These are phyloP conservation scores for Vitrella brassicaformis DNA, from an alignment of 73 alveolate species.

Conservation along the genomic window DNA sequence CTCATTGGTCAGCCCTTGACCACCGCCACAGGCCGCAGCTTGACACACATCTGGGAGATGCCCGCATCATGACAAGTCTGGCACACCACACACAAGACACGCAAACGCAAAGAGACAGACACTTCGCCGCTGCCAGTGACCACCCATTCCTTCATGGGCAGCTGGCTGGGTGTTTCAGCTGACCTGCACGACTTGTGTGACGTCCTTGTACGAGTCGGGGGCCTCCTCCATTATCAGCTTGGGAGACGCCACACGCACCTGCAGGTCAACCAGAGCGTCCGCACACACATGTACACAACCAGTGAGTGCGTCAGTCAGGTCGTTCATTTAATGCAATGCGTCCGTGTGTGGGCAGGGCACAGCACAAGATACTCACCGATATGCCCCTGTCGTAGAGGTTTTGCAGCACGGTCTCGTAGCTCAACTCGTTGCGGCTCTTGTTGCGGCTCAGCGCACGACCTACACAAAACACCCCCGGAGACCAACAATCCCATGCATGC, in stretches of 20 bases:
- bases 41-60: slow-evolving; percentile 25
- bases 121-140: not conserved
- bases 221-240: slow-evolving; percentile 39
- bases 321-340: too few species aligned
- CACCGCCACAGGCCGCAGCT: slow-evolving; percentile 29
- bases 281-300: not conserved
- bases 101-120: not conserved
- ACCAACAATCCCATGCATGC: not conserved
- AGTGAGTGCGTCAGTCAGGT: not conserved
- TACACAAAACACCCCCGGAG: not conserved
- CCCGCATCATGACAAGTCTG: slow-evolving; percentile 23
- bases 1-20: slow-evolving; percentile 15
- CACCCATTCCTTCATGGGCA: not conserved
- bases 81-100: not conserved
- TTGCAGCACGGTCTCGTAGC: slow-evolving; percentile 19
- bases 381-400: slow-evolving; percentile 6
- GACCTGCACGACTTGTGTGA: slow-evolving; percentile 13
- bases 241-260: slow-evolving; percentile 34
- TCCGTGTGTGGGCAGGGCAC: too few species aligned
- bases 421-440: slow-evolving; percentile 27
- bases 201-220: slow-evolving; percentile 37
- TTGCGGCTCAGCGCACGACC: slow-evolving; percentile 3
- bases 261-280: not conserved
- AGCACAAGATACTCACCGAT: too few species aligned
- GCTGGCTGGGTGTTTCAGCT: not conserved